Percentiles rank a stretch among this genome's conserved stretches.
phyloP scores from a whole-genome alignment of 257 asterid species.

The Plantago major region DNA sequence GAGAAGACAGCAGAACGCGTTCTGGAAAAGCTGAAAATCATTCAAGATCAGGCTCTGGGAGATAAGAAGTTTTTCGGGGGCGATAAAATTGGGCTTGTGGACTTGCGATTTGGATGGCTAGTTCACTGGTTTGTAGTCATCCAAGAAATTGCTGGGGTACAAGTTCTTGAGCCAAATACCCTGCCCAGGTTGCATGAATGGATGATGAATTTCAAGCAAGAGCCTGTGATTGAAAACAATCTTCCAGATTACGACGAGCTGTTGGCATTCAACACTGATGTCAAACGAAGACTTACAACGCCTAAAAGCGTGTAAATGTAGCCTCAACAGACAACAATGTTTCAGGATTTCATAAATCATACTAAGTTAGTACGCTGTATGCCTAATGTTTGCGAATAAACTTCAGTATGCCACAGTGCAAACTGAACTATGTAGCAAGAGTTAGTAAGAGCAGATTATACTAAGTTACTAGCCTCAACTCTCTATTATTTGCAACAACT shows the following conservation, averaged over 20 bases:
- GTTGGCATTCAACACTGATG: conserved; percentile 20
- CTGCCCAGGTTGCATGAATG: conserved; percentile 36
- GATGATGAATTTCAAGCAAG: conserved; percentile 31
- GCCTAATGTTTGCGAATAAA: too few relatives aligned
- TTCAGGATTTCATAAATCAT: too few relatives aligned
- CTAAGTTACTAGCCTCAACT: too few relatives aligned
- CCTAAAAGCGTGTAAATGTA: background rate
- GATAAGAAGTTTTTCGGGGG: conserved; percentile 44
- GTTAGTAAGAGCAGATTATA: too few relatives aligned
- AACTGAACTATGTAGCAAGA: too few relatives aligned
- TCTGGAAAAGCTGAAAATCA: too few relatives aligned
- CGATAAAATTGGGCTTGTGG: conserved; percentile 30
- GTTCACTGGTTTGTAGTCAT: background rate
- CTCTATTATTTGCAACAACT: too few relatives aligned
- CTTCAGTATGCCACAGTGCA: too few relatives aligned
- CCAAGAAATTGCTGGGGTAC: conserved; percentile 18
- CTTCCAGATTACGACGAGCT: conserved; percentile 14
- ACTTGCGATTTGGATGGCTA: conserved; percentile 32
- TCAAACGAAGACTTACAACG: conserved; percentile 14
- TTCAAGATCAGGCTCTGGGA: conserved; percentile 39
- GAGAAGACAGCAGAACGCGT: conserved; percentile 7
- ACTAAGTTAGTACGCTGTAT: too few relatives aligned
- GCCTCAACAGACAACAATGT: too few relatives aligned
- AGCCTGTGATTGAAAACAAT: conserved; percentile 15
- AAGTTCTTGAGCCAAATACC: conserved; percentile 21